A percentile compares a stretch with the other conserved stretches of the same genome.
phyloP scores from a whole-genome alignment of 2,329 filamentous ascomycete species.

The Onygenales sp. region DNA sequence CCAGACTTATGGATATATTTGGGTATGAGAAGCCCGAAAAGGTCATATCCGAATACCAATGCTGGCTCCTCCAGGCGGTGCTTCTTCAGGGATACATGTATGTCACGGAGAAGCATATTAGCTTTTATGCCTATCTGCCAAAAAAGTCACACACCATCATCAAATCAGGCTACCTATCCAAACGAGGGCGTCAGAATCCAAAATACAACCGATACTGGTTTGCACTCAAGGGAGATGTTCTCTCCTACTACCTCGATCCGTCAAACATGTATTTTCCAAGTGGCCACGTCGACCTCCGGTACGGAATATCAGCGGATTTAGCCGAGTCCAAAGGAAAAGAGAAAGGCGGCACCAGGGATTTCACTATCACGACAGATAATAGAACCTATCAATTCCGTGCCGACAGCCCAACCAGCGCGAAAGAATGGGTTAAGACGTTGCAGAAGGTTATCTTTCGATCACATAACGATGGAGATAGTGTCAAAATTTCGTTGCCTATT shows the following conservation, averaged over 20 bases:
- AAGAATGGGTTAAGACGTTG: conserved; percentile 91
- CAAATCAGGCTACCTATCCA: conserved; percentile 82
- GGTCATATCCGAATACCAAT: conserved; percentile 84
- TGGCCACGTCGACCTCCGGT: conserved; percentile 84
- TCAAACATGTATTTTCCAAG: conserved; percentile 84
- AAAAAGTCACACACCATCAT: conserved; percentile 72
- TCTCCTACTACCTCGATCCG: conserved; percentile 79
- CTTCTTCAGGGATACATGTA: conserved; percentile 93
- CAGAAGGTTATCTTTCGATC: conserved; percentile 93
- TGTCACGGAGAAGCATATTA: conserved; percentile 84
- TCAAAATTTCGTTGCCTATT: conserved; percentile 88
- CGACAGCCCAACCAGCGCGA: conserved; percentile 77
- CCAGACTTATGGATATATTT: conserved; percentile 73
- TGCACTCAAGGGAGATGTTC: conserved; percentile 77
- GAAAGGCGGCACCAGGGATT: conserved; percentile 60
- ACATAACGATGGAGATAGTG: conserved; percentile 91
- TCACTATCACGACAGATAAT: conserved; percentile 72
- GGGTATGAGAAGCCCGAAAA: conserved; percentile 72
- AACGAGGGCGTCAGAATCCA: conserved; percentile 79
- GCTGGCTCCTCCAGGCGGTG: conserved; percentile 85
- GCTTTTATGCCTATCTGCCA: conserved; percentile 94
- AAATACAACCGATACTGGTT: conserved; percentile 92
- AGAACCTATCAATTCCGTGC: conserved; percentile 80
- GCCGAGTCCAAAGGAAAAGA: conserved; percentile 57
- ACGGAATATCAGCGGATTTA: conserved; percentile 77